These are phyloP conservation scores for Clonostachys solani DNA, from an alignment of 2,329 filamentous ascomycete species.

Conservation along the genomic window DNA sequence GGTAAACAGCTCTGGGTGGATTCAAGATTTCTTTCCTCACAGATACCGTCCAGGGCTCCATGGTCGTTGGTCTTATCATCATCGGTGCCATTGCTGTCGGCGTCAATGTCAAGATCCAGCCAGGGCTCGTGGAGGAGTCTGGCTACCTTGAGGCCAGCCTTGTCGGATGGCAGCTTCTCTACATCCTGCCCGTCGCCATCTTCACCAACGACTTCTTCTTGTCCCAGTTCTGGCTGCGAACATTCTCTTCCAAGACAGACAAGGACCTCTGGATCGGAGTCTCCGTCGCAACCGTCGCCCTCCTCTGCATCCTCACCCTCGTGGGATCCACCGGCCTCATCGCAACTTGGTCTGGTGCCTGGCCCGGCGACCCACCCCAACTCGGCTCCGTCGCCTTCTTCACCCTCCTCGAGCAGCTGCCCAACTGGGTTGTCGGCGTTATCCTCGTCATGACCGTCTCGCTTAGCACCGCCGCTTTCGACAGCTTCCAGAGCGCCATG, in stretches of 20 bases:
- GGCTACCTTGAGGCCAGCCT: slow-evolving; percentile 65
- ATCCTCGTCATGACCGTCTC: slow-evolving; percentile 77
- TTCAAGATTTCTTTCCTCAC: slow-evolving; percentile 84
- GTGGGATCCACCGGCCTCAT: slow-evolving; percentile 72
- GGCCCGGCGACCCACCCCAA: slow-evolving; percentile 54
- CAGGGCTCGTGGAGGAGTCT: slow-evolving; percentile 61
- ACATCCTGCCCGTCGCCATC: slow-evolving; percentile 78
- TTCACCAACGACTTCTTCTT: slow-evolving; percentile 86
- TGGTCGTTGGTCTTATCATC: slow-evolving; percentile 72
- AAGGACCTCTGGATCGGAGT: slow-evolving; percentile 73
- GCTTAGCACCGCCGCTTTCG: slow-evolving; percentile 74
- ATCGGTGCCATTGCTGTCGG: slow-evolving; percentile 77
- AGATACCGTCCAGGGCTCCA: slow-evolving; percentile 74
- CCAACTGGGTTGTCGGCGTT: slow-evolving; percentile 77
- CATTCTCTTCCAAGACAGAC: slow-evolving; percentile 76
- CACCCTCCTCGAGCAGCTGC: slow-evolving; percentile 65
- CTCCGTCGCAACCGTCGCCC: slow-evolving; percentile 58
- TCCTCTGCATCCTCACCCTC: slow-evolving; percentile 67
- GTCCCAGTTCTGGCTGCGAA: slow-evolving; percentile 79
- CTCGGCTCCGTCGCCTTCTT: slow-evolving; percentile 71
- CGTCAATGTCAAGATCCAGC: slow-evolving; percentile 68
- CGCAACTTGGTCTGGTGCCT: slow-evolving; percentile 73
- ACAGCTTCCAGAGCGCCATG: slow-evolving; percentile 79
- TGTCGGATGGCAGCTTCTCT: slow-evolving; percentile 80
- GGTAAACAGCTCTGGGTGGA: slow-evolving; percentile 63